phyloP scores from a whole-genome alignment of 495 filamentous ascomycete species.

The Cenococcum geophilum region DNA sequence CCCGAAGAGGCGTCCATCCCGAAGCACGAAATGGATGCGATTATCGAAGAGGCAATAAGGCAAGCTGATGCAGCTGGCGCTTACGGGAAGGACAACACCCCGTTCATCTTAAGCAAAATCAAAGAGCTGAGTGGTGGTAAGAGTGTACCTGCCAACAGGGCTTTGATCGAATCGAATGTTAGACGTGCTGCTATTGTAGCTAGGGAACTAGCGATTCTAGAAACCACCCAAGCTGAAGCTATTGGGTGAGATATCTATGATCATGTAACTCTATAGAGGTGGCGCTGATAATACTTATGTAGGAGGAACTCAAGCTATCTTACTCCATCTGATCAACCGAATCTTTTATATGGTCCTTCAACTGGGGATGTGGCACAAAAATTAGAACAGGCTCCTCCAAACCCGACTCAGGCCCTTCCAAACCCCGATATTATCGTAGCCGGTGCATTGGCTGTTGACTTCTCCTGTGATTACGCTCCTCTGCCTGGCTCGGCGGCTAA shows the following conservation, averaged over 20 bases:
- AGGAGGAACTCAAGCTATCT: slow-evolving; percentile 12
- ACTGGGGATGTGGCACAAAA: not conserved
- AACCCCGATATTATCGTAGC: slow-evolving; percentile 69
- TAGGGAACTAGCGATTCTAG: slow-evolving; percentile 62
- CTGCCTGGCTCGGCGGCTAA: slow-evolving; percentile 30
- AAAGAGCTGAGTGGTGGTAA: slow-evolving; percentile 68
- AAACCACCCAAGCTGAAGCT: slow-evolving; percentile 32
- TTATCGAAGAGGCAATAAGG: slow-evolving; percentile 66
- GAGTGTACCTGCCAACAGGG: slow-evolving; percentile 69
- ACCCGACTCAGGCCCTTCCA: not conserved
- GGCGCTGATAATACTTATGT: slow-evolving; percentile 31
- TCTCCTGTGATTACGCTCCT: slow-evolving; percentile 71
- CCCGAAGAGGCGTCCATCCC: slow-evolving; percentile 64
- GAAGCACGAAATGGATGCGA: slow-evolving; percentile 61
- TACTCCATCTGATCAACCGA: slow-evolving; percentile 13
- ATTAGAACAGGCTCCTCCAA: slow-evolving; percentile 4
- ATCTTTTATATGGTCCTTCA: not conserved
- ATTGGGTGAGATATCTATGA: slow-evolving; percentile 24
- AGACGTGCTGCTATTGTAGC: slow-evolving; percentile 72
- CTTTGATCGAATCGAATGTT: slow-evolving; percentile 75
- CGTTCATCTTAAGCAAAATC: slow-evolving; percentile 77
- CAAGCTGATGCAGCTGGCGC: slow-evolving; percentile 65
- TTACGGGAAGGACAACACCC: slow-evolving; percentile 75
- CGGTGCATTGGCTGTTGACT: slow-evolving; percentile 81
- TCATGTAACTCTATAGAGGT: not conserved